Base-by-base conservation (phyloP, 148 eudicot species). In the Camellia granthamiana region DNA sequence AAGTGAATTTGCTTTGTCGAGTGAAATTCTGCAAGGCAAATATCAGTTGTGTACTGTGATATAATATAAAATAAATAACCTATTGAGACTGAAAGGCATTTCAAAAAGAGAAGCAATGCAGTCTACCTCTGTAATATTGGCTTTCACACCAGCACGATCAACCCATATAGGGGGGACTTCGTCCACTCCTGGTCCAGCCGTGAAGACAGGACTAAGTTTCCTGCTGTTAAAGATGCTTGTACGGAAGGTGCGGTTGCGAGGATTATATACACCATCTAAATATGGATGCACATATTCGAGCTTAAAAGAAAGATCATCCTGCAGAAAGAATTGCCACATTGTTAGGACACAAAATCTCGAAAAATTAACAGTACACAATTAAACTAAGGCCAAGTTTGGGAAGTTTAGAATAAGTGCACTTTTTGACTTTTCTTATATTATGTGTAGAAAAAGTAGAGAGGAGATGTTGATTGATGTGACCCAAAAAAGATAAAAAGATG, bases 111-210 rank as follows among this genome's bases (percentile, higher is more conserved):
- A 18, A 4, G 7, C 16, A 4, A 38, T 38, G 46, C 43, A 43
- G 69, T 69, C 44, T 84, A 93, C 98, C 98, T 95, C 98, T 10
- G 97, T 95, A 80, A 95, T 88, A 77, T 90, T 95, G 75, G 94
- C 94, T 82, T 95, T 93, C 62, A 90, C 74, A 69, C 97, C 98
- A 84, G 92, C 87, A 76, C 98, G 88, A 83, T 95, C 98, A 78
- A 93, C 97, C 98, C 96, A 93, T 16, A 95, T 93, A 30, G 98
- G 97, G 72, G 98, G 98, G 46, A 95, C 97, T 90, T 95, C 98
- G 38, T 95, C 98, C 68, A 90, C 86, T 79, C 98, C 97, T 63
- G 98, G 97, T 77, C 97, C 98, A 54, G 97, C 97, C 1, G 98
- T 95, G 84, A 95, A 95, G 76, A 95, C 97, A 51, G 98, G 98